phyloP scores from a whole-genome alignment of 1,284 basidiomycete genomes.

The Porogramme epimiltina region DNA sequence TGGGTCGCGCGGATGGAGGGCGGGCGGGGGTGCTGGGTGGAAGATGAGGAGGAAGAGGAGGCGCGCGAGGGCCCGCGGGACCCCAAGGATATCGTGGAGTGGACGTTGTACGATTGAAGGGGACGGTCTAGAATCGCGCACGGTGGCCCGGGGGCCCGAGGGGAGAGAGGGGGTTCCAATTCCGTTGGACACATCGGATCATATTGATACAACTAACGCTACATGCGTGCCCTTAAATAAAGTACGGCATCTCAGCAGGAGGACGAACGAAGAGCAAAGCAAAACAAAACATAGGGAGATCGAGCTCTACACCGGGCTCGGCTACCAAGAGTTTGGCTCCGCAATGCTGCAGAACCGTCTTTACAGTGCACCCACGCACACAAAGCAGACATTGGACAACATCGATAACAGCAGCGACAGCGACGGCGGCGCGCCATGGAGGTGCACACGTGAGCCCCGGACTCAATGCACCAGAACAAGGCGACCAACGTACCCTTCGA shows the following conservation, averaged over 20 bases:
- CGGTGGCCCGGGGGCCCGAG: too few species aligned
- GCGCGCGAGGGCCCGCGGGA: too few species aligned
- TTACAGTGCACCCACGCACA: neutral
- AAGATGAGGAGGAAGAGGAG: too few species aligned
- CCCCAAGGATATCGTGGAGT: too few species aligned
- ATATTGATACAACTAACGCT: constrained; percentile 8
- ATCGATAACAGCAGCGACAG: neutral
- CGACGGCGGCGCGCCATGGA: too few species aligned
- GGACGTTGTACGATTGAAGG: too few species aligned
- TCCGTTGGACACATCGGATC: neutral
- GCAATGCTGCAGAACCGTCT: constrained; percentile 7
- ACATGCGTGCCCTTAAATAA: constrained; percentile 10
- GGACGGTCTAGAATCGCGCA: too few species aligned
- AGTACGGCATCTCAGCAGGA: neutral
- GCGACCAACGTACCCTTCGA: constrained; percentile 34
- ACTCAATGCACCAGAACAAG: constrained; percentile 19
- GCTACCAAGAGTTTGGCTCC: constrained; percentile 8
- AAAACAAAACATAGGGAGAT: too few species aligned
- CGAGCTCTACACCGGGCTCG: too few species aligned
- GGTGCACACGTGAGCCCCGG: too few species aligned
- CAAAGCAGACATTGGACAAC: neutral
- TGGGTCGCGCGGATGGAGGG: too few species aligned
- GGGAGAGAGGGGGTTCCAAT: neutral
- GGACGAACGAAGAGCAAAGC: neutral
- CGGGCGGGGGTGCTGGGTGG: too few species aligned